Conservation (phyloP, 2,329 filamentous ascomycete species). For the Diplodia corticola region DNA sequence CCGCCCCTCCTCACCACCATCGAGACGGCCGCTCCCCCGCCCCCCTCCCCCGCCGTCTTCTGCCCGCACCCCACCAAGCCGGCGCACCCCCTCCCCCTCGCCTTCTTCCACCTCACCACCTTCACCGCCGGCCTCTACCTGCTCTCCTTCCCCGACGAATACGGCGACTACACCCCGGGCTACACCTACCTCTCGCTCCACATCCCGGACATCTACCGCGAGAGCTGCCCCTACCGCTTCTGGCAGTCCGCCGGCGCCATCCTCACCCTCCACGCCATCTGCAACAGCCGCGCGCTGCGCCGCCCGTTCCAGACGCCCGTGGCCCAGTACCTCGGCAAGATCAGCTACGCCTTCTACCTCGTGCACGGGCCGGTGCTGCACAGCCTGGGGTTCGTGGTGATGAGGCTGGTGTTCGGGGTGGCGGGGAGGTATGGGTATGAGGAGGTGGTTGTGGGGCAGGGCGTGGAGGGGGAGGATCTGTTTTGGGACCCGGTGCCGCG, state of each 20-base stretch:
- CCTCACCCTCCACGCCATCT: conserved; percentile 28
- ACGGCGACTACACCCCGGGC: conserved; percentile 50
- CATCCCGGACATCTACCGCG: conserved; percentile 42
- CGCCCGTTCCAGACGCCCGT: conserved; percentile 50
- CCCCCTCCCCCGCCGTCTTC: conserved; percentile 3
- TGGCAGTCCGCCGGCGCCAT: conserved; percentile 58
- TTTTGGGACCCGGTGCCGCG: too few species aligned
- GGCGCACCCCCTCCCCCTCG: conserved; percentile 27
- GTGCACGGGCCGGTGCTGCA: conserved; percentile 54
- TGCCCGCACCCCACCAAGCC: too few species aligned
- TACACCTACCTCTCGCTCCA: conserved; percentile 52
- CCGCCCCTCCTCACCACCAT: neutral
- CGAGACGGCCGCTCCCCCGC: conserved; percentile 1
- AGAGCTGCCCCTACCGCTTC: conserved; percentile 55
- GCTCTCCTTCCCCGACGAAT: conserved; percentile 49
- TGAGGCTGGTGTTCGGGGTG: conserved; percentile 32
- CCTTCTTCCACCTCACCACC: conserved; percentile 39
- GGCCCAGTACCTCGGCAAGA: conserved; percentile 58
- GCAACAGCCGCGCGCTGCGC: conserved; percentile 34
- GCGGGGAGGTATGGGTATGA: conserved; percentile 11
- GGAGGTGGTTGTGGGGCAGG: neutral
- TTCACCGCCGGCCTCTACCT: conserved; percentile 57
- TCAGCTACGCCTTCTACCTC: conserved; percentile 61
- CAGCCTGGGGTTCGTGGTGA: conserved; percentile 41
- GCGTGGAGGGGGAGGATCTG: neutral